These are phyloP conservation scores for Tulasnella sp. DNA, from an alignment of 768 basidiomycete genomes.

Conservation along the genomic window DNA sequence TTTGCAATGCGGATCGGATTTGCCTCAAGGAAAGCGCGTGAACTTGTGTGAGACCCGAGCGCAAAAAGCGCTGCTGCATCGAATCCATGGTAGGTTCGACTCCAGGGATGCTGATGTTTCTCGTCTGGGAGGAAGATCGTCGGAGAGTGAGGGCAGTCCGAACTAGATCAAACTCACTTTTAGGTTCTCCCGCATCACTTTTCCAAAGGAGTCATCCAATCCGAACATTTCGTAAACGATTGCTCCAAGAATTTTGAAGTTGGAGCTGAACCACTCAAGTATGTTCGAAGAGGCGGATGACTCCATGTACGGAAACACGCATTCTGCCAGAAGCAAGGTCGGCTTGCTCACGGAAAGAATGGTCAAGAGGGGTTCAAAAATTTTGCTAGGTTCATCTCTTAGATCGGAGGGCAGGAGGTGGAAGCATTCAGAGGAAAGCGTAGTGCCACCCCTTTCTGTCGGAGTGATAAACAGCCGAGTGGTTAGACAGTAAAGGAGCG, in stretches of 20 bases:
- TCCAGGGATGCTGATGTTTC: constrained; percentile 66
- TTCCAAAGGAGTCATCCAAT: constrained; percentile 77
- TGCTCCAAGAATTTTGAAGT: constrained; percentile 38
- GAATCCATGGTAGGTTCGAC: constrained; percentile 41
- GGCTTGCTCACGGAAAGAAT: constrained; percentile 34
- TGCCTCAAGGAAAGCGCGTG: too few species aligned
- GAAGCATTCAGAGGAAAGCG: constrained; percentile 44
- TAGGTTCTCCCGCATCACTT: constrained; percentile 81
- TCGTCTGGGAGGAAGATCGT: too few species aligned
- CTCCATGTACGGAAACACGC: constrained; percentile 80
- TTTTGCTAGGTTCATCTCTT: constrained; percentile 40
- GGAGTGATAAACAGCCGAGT: neutral
- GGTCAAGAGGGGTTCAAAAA: constrained; percentile 33
- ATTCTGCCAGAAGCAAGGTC: constrained; percentile 84
- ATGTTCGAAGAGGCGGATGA: constrained; percentile 45
- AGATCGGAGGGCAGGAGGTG: constrained; percentile 71
- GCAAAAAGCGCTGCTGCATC: constrained; percentile 47
- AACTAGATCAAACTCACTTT: too few species aligned
- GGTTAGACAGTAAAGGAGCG: too few species aligned
- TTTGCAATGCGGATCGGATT: constrained; percentile 33
- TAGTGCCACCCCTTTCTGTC: constrained; percentile 55
- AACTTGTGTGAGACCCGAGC: constrained; percentile 43
- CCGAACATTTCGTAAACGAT: constrained; percentile 92
- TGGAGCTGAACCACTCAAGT: constrained; percentile 59
- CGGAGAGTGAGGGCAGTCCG: too few species aligned